Percentiles rank a stretch among this genome's conserved stretches.
Evolutionary conservation across 202 grass and related monocot species (phyloP).

Genomic region (Setaria viridis): DNA sequence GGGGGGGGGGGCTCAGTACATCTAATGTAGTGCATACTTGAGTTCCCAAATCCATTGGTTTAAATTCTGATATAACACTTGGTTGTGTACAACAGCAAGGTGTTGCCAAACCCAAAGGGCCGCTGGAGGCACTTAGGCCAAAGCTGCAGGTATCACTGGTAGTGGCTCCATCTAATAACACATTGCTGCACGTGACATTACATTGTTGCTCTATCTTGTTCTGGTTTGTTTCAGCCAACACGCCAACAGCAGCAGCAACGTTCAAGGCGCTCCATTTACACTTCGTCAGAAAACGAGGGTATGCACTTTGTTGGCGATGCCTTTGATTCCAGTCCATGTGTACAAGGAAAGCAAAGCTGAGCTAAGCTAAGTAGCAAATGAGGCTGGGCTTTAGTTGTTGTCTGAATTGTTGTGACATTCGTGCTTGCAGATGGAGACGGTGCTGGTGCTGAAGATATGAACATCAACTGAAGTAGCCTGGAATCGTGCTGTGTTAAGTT

Average conservation of each 20-base stretch:
- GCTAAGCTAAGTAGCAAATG: not conserved
- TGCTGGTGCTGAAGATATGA: slow-evolving; percentile 65
- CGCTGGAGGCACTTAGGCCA: slow-evolving; percentile 92
- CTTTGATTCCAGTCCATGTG: not conserved
- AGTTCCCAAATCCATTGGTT: not conserved
- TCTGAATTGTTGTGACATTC: not conserved
- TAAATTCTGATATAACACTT: slow-evolving; percentile 23
- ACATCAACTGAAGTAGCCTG: slow-evolving; percentile 46
- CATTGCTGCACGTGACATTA: not conserved
- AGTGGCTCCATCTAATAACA: not conserved
- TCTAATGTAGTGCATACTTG: too few relatives aligned
- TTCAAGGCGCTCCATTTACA: slow-evolving; percentile 70
- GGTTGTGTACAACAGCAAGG: slow-evolving; percentile 69
- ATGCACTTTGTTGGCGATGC: not conserved
- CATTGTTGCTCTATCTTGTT: not conserved
- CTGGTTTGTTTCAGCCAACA: slow-evolving; percentile 68
- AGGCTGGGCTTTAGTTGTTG: not conserved
- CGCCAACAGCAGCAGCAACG: slow-evolving; percentile 88
- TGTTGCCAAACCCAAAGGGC: slow-evolving; percentile 88
- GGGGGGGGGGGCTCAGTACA: too few relatives aligned
- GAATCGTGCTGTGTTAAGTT: not conserved
- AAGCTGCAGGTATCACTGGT: slow-evolving; percentile 77
- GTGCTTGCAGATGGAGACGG: slow-evolving; percentile 55
- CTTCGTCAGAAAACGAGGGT: slow-evolving; percentile 80
- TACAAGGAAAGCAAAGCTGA: not conserved